A percentile compares a stretch with the other conserved stretches of the same genome.
Evolutionary conservation across 2,329 filamentous ascomycete genomes (phyloP).

Genomic region (Penicillium sp.): DNA sequence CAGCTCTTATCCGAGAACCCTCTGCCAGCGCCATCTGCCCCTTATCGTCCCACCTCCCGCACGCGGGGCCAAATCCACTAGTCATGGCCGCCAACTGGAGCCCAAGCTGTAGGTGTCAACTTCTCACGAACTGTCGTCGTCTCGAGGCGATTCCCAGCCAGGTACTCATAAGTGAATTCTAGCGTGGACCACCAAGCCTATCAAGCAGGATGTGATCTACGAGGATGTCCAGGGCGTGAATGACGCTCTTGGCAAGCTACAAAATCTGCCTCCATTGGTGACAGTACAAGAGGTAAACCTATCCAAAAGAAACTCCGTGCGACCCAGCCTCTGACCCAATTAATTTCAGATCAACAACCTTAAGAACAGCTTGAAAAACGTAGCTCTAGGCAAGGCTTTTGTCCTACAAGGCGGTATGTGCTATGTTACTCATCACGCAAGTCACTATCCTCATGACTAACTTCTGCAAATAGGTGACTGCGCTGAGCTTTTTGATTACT

Average conservation of each 20-base stretch:
- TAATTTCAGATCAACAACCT: slow-evolving; percentile 69
- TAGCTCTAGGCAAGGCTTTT: slow-evolving; percentile 89
- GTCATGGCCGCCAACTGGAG: slow-evolving; percentile 40
- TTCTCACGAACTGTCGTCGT: neutral
- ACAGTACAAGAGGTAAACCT: slow-evolving; percentile 24
- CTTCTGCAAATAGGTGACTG: slow-evolving; percentile 66
- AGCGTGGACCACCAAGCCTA: slow-evolving; percentile 53
- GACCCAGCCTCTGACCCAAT: neutral
- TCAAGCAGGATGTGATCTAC: slow-evolving; percentile 56
- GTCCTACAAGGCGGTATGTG: slow-evolving; percentile 81
- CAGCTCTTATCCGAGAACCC: neutral
- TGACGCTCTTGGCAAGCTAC: slow-evolving; percentile 49
- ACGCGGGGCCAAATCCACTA: slow-evolving; percentile 7
- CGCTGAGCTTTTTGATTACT: slow-evolving; percentile 97
- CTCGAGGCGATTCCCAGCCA: neutral
- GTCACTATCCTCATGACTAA: neutral
- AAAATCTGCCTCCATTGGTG: slow-evolving; percentile 53
- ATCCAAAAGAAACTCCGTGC: neutral
- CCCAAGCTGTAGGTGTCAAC: slow-evolving; percentile 34
- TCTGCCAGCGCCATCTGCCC: slow-evolving; percentile 7
- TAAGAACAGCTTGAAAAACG: slow-evolving; percentile 79
- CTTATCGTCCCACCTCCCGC: slow-evolving; percentile 14
- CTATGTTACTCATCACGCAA: neutral
- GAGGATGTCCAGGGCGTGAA: slow-evolving; percentile 50
- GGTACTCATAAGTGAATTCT: slow-evolving; percentile 9